These are phyloP conservation scores for Croton laevigatus DNA, from an alignment of 441 rosid genomes.

Conservation along the genomic window DNA sequence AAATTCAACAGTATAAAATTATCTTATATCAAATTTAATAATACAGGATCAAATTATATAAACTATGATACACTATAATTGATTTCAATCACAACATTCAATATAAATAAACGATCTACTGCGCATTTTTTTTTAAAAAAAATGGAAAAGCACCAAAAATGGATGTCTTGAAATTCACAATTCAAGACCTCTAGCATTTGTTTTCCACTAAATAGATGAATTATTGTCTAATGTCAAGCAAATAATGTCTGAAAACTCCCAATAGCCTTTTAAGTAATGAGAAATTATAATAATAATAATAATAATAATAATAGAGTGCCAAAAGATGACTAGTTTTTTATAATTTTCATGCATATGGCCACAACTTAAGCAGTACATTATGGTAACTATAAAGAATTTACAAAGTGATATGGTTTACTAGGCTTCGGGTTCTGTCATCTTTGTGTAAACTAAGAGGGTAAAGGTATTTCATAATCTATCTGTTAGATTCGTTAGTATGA, in stretches of 20 bases:
- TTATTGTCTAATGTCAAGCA: background rate
- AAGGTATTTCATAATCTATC: background rate
- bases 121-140: too few relatives aligned
- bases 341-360: background rate
- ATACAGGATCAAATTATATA: too few relatives aligned
- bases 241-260: background rate
- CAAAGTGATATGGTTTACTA: background rate
- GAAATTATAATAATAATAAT: background rate
- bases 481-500: too few relatives aligned
- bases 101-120: too few relatives aligned
- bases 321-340: background rate
- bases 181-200: too few relatives aligned
- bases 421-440: background rate
- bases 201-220: background rate
- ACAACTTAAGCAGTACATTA: background rate
- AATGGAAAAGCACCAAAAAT: too few relatives aligned
- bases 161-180: too few relatives aligned
- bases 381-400: constrained; percentile 6
- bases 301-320: background rate
- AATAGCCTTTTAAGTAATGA: background rate
- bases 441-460: background rate
- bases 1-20: too few relatives aligned
- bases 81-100: too few relatives aligned
- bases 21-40: too few relatives aligned
- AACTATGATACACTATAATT: too few relatives aligned